Evolutionary conservation across 208 protist species (phyloP).

Genomic region (Trypanosoma caninum): DNA sequence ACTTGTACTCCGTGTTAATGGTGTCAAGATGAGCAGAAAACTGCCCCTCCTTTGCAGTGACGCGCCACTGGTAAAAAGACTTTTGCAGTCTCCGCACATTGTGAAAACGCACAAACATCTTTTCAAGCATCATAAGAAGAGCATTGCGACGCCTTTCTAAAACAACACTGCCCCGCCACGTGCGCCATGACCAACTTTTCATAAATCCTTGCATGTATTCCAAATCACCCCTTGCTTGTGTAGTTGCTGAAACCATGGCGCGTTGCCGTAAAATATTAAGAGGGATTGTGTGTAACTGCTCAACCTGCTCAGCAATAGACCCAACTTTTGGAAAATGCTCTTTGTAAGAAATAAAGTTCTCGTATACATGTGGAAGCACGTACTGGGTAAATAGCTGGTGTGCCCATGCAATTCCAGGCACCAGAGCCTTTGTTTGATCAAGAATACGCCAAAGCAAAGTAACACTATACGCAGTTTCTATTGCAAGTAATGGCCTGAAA

Average conservation of each 20-base stretch:
- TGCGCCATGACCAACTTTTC: constrained; percentile 63
- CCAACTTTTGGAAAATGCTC: constrained; percentile 43
- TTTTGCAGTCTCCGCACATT: constrained; percentile 29
- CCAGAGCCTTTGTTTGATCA: constrained; percentile 40
- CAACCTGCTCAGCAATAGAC: constrained; percentile 66
- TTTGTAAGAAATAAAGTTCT: constrained; percentile 38
- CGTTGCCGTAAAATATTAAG: constrained; percentile 38
- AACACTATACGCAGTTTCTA: constrained; percentile 60
- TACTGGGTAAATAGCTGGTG: constrained; percentile 56
- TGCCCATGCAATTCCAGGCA: constrained; percentile 61
- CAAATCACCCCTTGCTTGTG: constrained; percentile 50
- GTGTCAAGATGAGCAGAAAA: constrained; percentile 19
- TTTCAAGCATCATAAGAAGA: constrained; percentile 12
- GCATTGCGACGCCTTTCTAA: constrained; percentile 15
- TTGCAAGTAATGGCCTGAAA: constrained; percentile 43
- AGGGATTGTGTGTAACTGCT: constrained; percentile 50
- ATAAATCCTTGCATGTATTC: constrained; percentile 62
- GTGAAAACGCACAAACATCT: constrained; percentile 28
- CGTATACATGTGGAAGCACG: constrained; percentile 79
- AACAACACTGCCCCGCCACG: constrained; percentile 48
- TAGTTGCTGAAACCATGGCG: constrained; percentile 19
- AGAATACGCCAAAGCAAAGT: constrained; percentile 73
- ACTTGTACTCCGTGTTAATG: constrained; percentile 48
- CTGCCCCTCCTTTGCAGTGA: constrained; percentile 26
- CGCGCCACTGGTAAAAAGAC: constrained; percentile 54